phyloP scores from a whole-genome alignment of 805 yeast genomes.

The Candida schatavii region DNA sequence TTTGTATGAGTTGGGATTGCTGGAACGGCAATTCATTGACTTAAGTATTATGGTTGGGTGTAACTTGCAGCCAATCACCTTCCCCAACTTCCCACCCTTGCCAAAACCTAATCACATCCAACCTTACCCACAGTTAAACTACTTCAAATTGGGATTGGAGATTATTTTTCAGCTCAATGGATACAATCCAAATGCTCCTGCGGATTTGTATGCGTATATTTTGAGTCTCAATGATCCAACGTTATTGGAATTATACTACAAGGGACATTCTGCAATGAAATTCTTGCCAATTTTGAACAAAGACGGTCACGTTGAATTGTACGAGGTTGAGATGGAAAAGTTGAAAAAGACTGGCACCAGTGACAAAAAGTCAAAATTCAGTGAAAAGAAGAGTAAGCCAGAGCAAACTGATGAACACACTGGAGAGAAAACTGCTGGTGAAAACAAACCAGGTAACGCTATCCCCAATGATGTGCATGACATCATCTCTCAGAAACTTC shows the following conservation, averaged over 20 bases:
- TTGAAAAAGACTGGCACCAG: conserved; percentile 12
- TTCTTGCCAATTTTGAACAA: conserved; percentile 71
- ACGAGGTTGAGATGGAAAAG: conserved; percentile 40
- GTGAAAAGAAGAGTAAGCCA: not conserved
- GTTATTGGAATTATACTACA: conserved; percentile 52
- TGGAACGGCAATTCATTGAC: conserved; percentile 70
- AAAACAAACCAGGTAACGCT: conserved; percentile 15
- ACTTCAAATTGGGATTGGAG: conserved; percentile 40
- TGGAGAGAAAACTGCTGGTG: not conserved
- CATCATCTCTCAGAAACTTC: conserved; percentile 77
- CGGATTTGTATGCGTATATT: conserved; percentile 44
- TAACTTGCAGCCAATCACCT: conserved; percentile 62
- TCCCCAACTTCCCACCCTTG: conserved; percentile 50
- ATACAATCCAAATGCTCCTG: conserved; percentile 21
- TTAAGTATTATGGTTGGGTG: conserved; percentile 78
- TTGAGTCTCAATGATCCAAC: conserved; percentile 45
- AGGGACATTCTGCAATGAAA: conserved; percentile 65
- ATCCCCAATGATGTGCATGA: conserved; percentile 81
- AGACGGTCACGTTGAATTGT: conserved; percentile 67
- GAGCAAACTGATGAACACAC: not conserved
- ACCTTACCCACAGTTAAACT: conserved; percentile 39
- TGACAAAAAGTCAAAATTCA: not conserved
- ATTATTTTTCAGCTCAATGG: conserved; percentile 32
- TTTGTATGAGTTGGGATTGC: conserved; percentile 56
- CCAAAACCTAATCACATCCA: conserved; percentile 40